Evolutionary conservation across 208 protist species (phyloP).

Genomic region (Trypanosoma boissoni): DNA sequence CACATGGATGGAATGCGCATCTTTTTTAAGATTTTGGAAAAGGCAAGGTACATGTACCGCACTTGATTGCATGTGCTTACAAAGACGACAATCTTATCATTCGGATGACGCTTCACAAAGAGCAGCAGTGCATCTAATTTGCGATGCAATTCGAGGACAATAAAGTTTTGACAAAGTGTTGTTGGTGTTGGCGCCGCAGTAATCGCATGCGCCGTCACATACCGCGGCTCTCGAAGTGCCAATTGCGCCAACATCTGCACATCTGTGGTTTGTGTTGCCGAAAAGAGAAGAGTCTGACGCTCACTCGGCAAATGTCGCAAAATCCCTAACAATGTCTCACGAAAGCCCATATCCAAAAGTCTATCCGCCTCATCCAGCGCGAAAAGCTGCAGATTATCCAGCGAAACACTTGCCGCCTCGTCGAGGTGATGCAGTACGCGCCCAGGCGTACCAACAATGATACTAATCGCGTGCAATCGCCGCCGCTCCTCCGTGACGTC

Average conservation of each 20-base stretch:
- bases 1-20: conserved; percentile 91
- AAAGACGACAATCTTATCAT: conserved; percentile 98
- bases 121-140: conserved; percentile 98
- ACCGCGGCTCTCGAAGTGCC: conserved; percentile 92
- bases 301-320: conserved; percentile 82
- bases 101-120: conserved; percentile 96
- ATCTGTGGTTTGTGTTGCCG: conserved; percentile 97
- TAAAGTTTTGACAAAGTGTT: conserved; percentile 93
- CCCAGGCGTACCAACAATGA: conserved; percentile 98
- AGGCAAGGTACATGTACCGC: conserved; percentile 91
- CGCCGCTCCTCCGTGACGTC: conserved; percentile 93
- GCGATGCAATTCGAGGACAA: conserved; percentile 85
- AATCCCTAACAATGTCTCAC: conserved; percentile 92
- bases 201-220: conserved; percentile 93
- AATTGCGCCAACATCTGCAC: conserved; percentile 94
- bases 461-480: conserved; percentile 94
- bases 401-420: conserved; percentile 90
- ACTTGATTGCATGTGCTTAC: conserved; percentile 98
- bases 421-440: conserved; percentile 99
- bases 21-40: conserved; percentile 90
- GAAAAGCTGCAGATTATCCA: conserved; percentile 94
- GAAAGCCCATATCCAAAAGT: conserved; percentile 98
- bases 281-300: conserved; percentile 99
- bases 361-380: conserved; percentile 99
- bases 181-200: conserved; percentile 78